Evolutionary conservation across 2,329 filamentous ascomycete genomes (phyloP).

Genomic region (Sporothrix pallida): DNA sequence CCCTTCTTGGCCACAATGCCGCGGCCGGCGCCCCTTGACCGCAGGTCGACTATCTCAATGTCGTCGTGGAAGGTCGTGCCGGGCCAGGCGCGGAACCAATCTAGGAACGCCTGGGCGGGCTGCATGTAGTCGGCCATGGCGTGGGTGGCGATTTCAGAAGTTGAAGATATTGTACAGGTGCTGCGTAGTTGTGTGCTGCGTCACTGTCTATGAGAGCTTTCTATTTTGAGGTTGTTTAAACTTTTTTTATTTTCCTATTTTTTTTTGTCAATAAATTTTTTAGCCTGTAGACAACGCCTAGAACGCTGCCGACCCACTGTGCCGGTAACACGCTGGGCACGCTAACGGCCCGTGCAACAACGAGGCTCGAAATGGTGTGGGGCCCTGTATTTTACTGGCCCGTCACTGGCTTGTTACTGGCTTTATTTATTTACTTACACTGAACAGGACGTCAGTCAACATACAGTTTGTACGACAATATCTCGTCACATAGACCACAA

Average conservation of each 20-base stretch:
- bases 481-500: slow-evolving; percentile 19
- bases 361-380: slow-evolving; percentile 8
- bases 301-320: slow-evolving; percentile 10
- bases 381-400: background rate
- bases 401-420: too few species aligned
- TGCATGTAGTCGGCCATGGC: slow-evolving; percentile 48
- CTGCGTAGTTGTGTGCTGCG: background rate
- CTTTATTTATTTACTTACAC: too few species aligned
- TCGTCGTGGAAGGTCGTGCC: slow-evolving; percentile 60
- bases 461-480: background rate
- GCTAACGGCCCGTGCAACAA: slow-evolving; percentile 27
- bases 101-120: slow-evolving; percentile 54
- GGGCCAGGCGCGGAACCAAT: slow-evolving; percentile 60
- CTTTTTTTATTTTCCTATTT: background rate
- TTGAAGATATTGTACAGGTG: background rate
- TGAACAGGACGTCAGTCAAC: background rate
- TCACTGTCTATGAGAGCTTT: background rate
- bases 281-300: background rate
- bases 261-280: background rate
- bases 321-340: slow-evolving; percentile 25
- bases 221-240: background rate
- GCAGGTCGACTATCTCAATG: slow-evolving; percentile 60
- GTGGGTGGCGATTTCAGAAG: background rate
- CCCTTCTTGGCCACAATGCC: slow-evolving; percentile 71
- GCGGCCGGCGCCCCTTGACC: slow-evolving; percentile 57